A percentile compares a stretch with the other conserved stretches of the same genome.
Conservation (phyloP, 2,329 filamentous ascomycete genomes). For the Microdochium nivale region DNA sequence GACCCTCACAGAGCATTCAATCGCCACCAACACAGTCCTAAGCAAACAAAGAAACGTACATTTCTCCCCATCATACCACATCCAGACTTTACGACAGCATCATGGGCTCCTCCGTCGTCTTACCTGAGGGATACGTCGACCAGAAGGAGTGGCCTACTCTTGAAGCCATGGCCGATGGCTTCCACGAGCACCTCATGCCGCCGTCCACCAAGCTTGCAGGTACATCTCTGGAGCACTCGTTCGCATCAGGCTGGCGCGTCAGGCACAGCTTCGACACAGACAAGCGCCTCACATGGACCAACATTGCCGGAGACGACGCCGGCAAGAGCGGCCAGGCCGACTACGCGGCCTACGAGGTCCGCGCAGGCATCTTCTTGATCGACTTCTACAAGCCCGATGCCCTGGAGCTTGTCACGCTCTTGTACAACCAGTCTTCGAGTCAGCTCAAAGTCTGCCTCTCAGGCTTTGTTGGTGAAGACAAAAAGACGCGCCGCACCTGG, state of each 20-base stretch:
- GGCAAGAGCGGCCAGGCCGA: background rate
- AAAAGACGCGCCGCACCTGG: background rate
- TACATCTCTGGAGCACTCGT: background rate
- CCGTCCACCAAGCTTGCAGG: background rate
- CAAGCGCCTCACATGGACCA: background rate
- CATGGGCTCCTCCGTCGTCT: background rate
- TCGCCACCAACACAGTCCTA: too few relatives aligned
- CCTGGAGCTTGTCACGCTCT: background rate
- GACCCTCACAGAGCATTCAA: too few relatives aligned
- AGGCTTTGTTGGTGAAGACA: background rate
- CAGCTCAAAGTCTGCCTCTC: background rate
- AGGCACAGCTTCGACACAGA: background rate
- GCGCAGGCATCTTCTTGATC: background rate
- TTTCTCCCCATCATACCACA: too few relatives aligned
- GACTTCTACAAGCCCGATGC: background rate
- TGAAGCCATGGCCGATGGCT: background rate
- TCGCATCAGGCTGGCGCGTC: background rate
- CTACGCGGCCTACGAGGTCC: background rate
- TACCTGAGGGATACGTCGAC: background rate
- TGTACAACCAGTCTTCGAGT: background rate
- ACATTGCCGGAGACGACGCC: background rate
- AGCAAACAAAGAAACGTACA: too few relatives aligned
- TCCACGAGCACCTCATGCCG: background rate
- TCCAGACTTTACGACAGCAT: too few relatives aligned
- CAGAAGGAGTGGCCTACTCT: background rate